These are phyloP conservation scores for Tricladium varicosporioides DNA, from an alignment of 2,329 filamentous ascomycete genomes.

Conservation along the genomic window DNA sequence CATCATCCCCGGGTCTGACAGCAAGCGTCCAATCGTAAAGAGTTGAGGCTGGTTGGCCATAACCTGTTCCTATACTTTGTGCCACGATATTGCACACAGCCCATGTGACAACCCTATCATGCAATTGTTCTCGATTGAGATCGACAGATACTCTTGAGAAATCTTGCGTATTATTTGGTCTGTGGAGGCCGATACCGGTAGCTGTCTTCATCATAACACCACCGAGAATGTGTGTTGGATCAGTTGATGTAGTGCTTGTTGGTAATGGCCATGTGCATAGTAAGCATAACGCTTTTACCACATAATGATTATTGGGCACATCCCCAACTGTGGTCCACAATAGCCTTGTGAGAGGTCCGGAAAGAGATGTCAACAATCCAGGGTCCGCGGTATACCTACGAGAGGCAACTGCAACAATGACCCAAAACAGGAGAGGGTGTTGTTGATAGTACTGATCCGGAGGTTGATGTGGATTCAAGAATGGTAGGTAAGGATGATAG, in stretches of 20 bases:
- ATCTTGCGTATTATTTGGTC: constrained; percentile 78
- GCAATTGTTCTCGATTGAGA: constrained; percentile 74
- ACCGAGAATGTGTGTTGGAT: constrained; percentile 75
- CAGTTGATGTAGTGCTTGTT: constrained; percentile 75
- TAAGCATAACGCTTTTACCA: constrained; percentile 78
- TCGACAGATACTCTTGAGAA: constrained; percentile 75
- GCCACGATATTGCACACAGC: constrained; percentile 83
- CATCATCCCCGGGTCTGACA: constrained; percentile 56
- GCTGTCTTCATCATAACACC: constrained; percentile 87
- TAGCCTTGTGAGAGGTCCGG: constrained; percentile 65
- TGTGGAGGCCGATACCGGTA: constrained; percentile 78
- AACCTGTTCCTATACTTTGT: constrained; percentile 78
- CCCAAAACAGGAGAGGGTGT: constrained; percentile 82
- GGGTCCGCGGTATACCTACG: constrained; percentile 65
- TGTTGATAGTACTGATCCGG: constrained; percentile 76
- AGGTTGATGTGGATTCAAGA: constrained; percentile 63
- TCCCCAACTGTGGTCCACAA: constrained; percentile 76
- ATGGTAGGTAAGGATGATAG: constrained; percentile 77
- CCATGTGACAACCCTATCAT: constrained; percentile 78
- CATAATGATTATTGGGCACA: constrained; percentile 75
- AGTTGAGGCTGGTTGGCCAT: constrained; percentile 77
- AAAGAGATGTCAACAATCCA: constrained; percentile 61
- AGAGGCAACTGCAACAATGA: constrained; percentile 72
- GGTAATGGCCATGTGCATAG: constrained; percentile 81
- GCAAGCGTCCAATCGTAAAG: constrained; percentile 74